Evolutionary conservation across 306 rosid genomes (phyloP).

Genomic region (Dalbergia cochinchinensis): DNA sequence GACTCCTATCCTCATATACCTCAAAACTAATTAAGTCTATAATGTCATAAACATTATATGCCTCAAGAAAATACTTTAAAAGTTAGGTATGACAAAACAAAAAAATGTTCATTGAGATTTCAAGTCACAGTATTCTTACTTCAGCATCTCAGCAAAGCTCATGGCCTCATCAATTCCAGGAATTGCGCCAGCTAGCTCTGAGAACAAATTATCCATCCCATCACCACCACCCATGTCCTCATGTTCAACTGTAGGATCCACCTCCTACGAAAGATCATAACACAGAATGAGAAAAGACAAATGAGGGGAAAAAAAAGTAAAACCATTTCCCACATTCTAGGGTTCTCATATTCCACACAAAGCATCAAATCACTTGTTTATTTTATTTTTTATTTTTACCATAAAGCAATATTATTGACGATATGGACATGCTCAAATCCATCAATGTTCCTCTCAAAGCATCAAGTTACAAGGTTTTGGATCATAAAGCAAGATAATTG

Average conservation of each 20-base stretch:
- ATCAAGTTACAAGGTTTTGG: not conserved
- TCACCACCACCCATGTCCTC: slow-evolving; percentile 70
- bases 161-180: slow-evolving; percentile 99
- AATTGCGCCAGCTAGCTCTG: slow-evolving; percentile 92
- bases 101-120: not conserved
- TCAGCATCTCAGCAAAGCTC: slow-evolving; percentile 99
- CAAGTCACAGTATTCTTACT: slow-evolving; percentile 58
- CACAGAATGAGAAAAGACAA: not conserved
- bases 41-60: not conserved
- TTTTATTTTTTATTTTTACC: not conserved
- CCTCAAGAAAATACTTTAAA: slow-evolving; percentile 29
- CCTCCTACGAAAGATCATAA: slow-evolving; percentile 70
- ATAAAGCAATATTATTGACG: not conserved
- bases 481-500: not conserved
- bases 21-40: slow-evolving; percentile 10
- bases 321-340: not conserved
- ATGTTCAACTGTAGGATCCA: slow-evolving; percentile 89
- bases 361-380: not conserved
- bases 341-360: not conserved
- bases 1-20: slow-evolving; percentile 16
- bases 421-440: slow-evolving; percentile 28
- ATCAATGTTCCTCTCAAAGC: not conserved
- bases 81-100: not conserved
- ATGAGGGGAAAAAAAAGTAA: not conserved
- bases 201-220: slow-evolving; percentile 85